Percentiles rank a stretch among this genome's conserved stretches.
These are phyloP conservation scores for Adansonia rubrostipa DNA, from an alignment of 441 rosid genomes.

Conservation along the genomic window DNA sequence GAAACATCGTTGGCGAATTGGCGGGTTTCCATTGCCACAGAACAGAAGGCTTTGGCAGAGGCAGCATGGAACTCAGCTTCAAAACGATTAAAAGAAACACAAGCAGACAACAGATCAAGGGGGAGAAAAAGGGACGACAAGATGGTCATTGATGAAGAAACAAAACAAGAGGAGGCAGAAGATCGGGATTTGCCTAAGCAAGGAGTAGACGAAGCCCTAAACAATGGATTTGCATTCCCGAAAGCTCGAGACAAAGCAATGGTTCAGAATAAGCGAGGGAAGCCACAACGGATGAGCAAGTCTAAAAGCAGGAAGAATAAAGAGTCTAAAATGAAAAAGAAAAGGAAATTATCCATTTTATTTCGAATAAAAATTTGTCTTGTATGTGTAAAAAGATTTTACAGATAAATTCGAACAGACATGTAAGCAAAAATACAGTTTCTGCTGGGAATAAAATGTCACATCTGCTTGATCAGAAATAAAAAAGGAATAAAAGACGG, in stretches of 20 bases:
- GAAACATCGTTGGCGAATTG: constrained; percentile 45
- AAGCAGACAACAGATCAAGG: constrained; percentile 13
- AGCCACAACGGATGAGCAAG: constrained; percentile 15
- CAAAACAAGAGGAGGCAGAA: constrained; percentile 22
- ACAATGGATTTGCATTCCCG: constrained; percentile 26
- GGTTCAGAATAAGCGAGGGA: constrained; percentile 9
- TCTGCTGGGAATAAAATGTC: constrained; percentile 18
- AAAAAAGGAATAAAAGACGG: neutral
- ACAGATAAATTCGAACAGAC: constrained; percentile 29
- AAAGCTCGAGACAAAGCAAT: constrained; percentile 34
- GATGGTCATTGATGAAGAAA: neutral
- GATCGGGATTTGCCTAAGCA: constrained; percentile 11
- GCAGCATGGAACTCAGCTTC: constrained; percentile 39
- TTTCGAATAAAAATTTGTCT: constrained; percentile 30
- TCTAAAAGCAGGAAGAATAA: constrained; percentile 24
- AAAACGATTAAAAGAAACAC: constrained; percentile 34
- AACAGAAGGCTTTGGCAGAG: constrained; percentile 53
- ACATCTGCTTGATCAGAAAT: constrained; percentile 20
- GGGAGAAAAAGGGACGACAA: constrained; percentile 16
- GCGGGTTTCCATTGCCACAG: constrained; percentile 49
- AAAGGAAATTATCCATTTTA: constrained; percentile 36
- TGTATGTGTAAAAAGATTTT: constrained; percentile 27
- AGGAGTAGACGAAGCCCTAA: constrained; percentile 25
- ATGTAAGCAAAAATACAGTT: neutral
- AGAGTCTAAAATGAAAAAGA: constrained; percentile 27